Evolutionary conservation across 768 basidiomycete genomes (phyloP).

Genomic region (Lentinula guzmanii): DNA sequence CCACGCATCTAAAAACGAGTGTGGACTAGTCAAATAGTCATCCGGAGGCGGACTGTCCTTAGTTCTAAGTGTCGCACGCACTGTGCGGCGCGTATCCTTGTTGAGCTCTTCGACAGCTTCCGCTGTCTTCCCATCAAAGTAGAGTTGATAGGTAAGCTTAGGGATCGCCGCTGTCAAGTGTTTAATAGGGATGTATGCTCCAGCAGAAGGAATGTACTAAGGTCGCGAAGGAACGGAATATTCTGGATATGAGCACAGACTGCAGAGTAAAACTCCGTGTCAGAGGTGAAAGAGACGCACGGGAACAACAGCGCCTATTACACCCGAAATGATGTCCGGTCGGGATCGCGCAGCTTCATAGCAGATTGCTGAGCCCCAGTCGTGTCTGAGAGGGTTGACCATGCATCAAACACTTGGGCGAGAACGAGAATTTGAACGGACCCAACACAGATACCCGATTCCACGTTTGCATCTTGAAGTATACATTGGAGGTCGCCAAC

Average conservation of each 20-base stretch:
- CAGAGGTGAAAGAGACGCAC: conserved; percentile 28
- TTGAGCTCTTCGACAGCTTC: conserved; percentile 49
- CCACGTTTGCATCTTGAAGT: conserved; percentile 42
- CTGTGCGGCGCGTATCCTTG: conserved; percentile 45
- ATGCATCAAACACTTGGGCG: neutral
- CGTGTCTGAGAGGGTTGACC: conserved; percentile 41
- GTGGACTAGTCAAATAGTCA: conserved; percentile 41
- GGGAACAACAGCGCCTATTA: conserved; percentile 55
- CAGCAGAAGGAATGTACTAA: conserved; percentile 56
- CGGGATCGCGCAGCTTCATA: conserved; percentile 64
- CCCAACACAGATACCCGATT: conserved; percentile 59
- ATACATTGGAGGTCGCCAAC: conserved; percentile 62
- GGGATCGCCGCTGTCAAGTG: conserved; percentile 36
- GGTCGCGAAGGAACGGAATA: neutral
- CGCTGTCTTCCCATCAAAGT: conserved; percentile 45
- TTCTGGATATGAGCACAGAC: neutral
- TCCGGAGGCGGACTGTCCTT: conserved; percentile 51
- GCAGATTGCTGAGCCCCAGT: conserved; percentile 68
- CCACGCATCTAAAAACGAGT: conserved; percentile 52
- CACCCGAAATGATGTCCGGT: conserved; percentile 56
- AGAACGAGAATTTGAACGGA: conserved; percentile 18
- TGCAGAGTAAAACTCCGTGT: neutral
- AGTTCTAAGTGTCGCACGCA: conserved; percentile 51
- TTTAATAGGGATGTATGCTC: conserved; percentile 40
- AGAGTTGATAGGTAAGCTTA: conserved; percentile 57